Conservation (phyloP, 2,329 filamentous ascomycete genomes). For the Fusarium sp. region DNA sequence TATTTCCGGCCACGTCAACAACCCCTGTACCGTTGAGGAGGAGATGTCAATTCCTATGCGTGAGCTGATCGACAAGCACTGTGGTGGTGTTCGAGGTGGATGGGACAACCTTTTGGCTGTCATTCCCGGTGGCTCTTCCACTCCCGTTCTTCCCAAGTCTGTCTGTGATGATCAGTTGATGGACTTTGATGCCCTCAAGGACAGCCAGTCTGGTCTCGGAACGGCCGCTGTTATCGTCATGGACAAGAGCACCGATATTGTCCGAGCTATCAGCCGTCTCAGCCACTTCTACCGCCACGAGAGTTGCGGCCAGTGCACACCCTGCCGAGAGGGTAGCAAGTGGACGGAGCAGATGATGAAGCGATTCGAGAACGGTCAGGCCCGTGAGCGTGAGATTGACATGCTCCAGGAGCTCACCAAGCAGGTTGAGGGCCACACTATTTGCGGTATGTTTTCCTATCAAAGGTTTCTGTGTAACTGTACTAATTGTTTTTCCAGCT, state of each 20-base stretch:
- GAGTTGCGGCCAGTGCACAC: slow-evolving; percentile 97
- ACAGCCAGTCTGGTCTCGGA: slow-evolving; percentile 95
- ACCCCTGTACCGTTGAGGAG: slow-evolving; percentile 97
- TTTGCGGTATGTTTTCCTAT: slow-evolving; percentile 77
- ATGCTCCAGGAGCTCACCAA: slow-evolving; percentile 99
- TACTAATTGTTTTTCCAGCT: slow-evolving; percentile 64
- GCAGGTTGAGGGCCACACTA: slow-evolving; percentile 99
- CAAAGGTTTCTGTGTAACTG: neutral
- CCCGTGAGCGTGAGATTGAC: slow-evolving; percentile 92
- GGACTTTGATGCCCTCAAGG: slow-evolving; percentile 99
- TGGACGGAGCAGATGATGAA: slow-evolving; percentile 99
- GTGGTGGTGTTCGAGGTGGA: slow-evolving; percentile 93
- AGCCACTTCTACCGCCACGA: slow-evolving; percentile 99
- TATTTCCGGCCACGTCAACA: slow-evolving; percentile 99
- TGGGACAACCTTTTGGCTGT: slow-evolving; percentile 98
- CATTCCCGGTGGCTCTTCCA: slow-evolving; percentile 97
- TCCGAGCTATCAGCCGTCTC: slow-evolving; percentile 91
- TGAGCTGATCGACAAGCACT: slow-evolving; percentile 98
- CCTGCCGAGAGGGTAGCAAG: slow-evolving; percentile 98
- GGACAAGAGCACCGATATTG: slow-evolving; percentile 97
- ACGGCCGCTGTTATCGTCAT: slow-evolving; percentile 99
- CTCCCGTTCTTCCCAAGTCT: slow-evolving; percentile 90
- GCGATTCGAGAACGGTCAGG: slow-evolving; percentile 92
- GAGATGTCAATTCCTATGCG: slow-evolving; percentile 98
- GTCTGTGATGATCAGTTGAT: slow-evolving; percentile 96